These are phyloP conservation scores for Ganoderma lucidum DNA, from an alignment of 1,284 basidiomycete genomes.

Conservation along the genomic window DNA sequence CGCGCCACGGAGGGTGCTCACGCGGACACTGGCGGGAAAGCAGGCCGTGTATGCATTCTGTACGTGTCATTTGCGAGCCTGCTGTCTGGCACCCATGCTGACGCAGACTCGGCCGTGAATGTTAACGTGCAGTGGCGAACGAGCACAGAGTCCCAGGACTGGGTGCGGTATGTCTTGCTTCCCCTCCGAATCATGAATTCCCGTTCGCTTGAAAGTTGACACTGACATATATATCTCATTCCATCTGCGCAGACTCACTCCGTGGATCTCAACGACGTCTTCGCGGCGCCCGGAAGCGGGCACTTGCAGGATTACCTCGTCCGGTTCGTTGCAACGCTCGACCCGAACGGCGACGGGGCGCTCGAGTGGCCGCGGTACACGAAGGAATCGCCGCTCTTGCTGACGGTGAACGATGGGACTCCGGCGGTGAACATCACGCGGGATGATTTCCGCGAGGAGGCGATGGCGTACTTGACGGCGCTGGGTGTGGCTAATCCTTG, in stretches of 20 bases:
- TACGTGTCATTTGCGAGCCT: not conserved
- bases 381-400: conserved; percentile 44
- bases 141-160: conserved; percentile 48
- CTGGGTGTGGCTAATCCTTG: too few relatives aligned
- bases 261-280: conserved; percentile 19
- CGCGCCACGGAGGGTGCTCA: conserved; percentile 46
- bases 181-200: too few relatives aligned
- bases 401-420: conserved; percentile 55
- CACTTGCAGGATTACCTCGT: conserved; percentile 30
- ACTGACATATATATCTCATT: not conserved
- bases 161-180: not conserved
- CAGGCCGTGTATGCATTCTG: not conserved
- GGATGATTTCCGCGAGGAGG: conserved; percentile 51
- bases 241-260: conserved; percentile 18
- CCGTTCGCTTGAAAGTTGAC: too few relatives aligned
- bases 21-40: conserved; percentile 25
- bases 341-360: conserved; percentile 47
- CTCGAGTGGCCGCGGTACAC: conserved; percentile 59
- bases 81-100: not conserved
- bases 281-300: conserved; percentile 27
- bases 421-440: conserved; percentile 43
- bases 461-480: conserved; percentile 28
- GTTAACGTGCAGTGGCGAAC: conserved; percentile 47
- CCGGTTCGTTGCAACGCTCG: conserved; percentile 26
- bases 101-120: not conserved